phyloP scores from a whole-genome alignment of 2,329 filamentous ascomycete genomes.

The Bipolaris oryzae region DNA sequence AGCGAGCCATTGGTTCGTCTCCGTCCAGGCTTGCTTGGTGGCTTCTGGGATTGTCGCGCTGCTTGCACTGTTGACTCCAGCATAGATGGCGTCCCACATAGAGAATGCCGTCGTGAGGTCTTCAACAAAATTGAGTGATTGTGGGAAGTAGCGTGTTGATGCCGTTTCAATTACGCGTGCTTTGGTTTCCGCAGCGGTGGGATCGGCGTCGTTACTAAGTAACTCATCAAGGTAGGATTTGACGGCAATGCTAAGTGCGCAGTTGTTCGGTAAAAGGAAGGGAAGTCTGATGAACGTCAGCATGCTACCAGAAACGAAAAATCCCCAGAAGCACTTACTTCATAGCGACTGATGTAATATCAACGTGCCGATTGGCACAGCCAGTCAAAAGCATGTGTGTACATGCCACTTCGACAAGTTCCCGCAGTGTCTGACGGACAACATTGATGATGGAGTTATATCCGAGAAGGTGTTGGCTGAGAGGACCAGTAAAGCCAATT shows the following conservation, averaged over 20 bases:
- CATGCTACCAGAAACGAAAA: constrained; percentile 32
- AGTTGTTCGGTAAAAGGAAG: constrained; percentile 72
- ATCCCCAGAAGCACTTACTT: constrained; percentile 60
- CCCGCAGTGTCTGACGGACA: constrained; percentile 78
- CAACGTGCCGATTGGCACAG: constrained; percentile 71
- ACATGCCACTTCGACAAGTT: constrained; percentile 82
- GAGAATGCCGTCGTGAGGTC: constrained; percentile 66
- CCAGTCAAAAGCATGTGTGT: constrained; percentile 81
- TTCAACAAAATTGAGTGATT: constrained; percentile 62
- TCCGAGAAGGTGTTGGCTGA: constrained; percentile 85
- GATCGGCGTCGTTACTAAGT: constrained; percentile 60
- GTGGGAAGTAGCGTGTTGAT: constrained; percentile 64
- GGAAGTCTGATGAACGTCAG: constrained; percentile 56
- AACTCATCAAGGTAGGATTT: constrained; percentile 81
- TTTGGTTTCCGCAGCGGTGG: constrained; percentile 57
- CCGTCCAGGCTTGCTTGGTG: constrained; percentile 62
- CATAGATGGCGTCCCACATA: constrained; percentile 69
- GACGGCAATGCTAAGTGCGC: constrained; percentile 77
- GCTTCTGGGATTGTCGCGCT: constrained; percentile 49
- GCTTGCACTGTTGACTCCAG: constrained; percentile 62
- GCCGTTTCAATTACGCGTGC: constrained; percentile 59
- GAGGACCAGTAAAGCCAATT: constrained; percentile 91
- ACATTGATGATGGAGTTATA: constrained; percentile 84
- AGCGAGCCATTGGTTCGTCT: constrained; percentile 64
- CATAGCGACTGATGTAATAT: constrained; percentile 69